Evolutionary conservation across 2,329 filamentous ascomycete genomes (phyloP).

Genomic region (Sarocladiaceae sp.): DNA sequence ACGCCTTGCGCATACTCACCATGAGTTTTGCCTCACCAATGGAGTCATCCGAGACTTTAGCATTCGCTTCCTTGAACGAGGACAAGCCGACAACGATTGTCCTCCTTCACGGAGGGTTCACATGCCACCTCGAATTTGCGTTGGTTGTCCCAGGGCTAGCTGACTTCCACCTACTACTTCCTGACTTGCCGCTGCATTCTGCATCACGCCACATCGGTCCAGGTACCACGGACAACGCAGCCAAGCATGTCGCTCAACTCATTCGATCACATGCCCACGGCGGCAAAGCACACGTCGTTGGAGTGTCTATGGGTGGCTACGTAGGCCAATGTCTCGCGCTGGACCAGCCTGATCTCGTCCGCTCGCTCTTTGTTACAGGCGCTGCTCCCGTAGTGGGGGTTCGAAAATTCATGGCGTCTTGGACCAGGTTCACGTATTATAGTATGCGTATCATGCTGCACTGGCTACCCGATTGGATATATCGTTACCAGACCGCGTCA

Average conservation of each 20-base stretch:
- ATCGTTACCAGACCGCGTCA: conserved; percentile 20
- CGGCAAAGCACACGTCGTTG: conserved; percentile 31
- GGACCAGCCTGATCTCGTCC: conserved; percentile 27
- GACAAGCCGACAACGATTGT: conserved; percentile 22
- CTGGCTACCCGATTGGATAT: conserved; percentile 21
- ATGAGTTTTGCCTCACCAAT: too few species aligned
- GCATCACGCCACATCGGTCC: conserved; percentile 24
- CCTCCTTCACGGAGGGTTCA: conserved; percentile 25
- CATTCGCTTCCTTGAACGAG: conserved; percentile 19
- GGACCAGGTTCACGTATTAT: conserved; percentile 22
- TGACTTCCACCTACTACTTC: conserved; percentile 31
- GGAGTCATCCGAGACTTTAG: too few species aligned
- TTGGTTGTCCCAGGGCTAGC: conserved; percentile 27
- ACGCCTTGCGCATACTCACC: too few species aligned
- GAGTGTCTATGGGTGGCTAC: conserved; percentile 34
- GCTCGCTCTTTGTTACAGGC: conserved; percentile 28
- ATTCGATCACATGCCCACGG: conserved; percentile 29
- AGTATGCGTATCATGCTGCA: conserved; percentile 19
- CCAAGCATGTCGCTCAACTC: conserved; percentile 27
- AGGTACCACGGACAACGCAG: conserved; percentile 23
- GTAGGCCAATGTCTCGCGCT: conserved; percentile 25
- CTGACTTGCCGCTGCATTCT: conserved; percentile 34
- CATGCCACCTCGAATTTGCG: conserved; percentile 26
- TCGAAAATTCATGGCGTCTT: conserved; percentile 18
- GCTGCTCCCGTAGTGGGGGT: conserved; percentile 22